Evolutionary conservation across 2,329 filamentous ascomycete species (phyloP).

Genomic region (Colletotrichum acutatum): DNA sequence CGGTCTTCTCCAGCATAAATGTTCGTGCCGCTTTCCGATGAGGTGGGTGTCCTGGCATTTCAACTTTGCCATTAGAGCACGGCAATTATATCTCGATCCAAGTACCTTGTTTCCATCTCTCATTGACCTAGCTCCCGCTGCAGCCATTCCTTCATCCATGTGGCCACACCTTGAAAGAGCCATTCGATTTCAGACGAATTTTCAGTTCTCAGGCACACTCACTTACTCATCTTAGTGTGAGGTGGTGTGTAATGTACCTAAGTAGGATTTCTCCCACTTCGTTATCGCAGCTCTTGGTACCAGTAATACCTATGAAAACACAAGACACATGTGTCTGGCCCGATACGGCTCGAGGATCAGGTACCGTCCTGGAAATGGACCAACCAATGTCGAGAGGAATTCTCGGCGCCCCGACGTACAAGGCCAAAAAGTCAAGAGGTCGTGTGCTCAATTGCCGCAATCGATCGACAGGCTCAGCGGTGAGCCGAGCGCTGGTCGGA

Average conservation of each 20-base stretch:
- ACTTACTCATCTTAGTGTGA: too few species aligned
- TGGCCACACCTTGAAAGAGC: conserved; percentile 23
- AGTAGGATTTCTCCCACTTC: not conserved
- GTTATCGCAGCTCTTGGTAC: not conserved
- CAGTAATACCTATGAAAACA: too few species aligned
- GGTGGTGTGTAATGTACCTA: too few species aligned
- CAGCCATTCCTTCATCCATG: conserved; percentile 37
- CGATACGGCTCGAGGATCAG: not conserved
- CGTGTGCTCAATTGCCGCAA: conserved; percentile 33
- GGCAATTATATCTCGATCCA: too few species aligned
- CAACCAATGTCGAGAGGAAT: not conserved
- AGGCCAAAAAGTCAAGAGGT: not conserved
- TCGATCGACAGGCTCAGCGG: not conserved
- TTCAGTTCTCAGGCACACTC: conserved; percentile 13
- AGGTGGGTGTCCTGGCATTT: not conserved
- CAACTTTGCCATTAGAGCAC: not conserved
- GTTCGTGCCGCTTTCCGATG: not conserved
- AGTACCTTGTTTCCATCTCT: not conserved
- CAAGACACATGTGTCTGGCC: not conserved
- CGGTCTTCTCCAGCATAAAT: not conserved
- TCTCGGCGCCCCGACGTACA: not conserved
- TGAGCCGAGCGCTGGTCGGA: not conserved
- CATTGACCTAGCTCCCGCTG: conserved; percentile 9
- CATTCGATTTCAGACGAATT: conserved; percentile 11
- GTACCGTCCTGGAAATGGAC: conserved; percentile 6